Evolutionary conservation across 352 stramenopile genomes (phyloP), one percentile per base, ranked within the genome.

Genomic region (Lagenidium sp.): DNA sequence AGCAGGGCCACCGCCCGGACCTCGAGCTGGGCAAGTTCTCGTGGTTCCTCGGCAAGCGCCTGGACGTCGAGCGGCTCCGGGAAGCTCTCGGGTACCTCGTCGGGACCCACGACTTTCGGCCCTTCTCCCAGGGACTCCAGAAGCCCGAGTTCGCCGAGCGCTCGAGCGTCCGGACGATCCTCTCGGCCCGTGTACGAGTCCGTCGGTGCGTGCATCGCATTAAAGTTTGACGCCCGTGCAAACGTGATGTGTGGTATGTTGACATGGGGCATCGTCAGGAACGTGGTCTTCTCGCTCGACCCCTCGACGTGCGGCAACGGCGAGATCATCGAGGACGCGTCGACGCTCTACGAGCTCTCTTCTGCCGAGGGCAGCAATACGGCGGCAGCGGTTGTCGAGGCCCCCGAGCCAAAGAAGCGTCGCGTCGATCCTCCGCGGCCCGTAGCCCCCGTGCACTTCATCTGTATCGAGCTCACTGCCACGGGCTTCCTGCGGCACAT

Each of bases 401-500:
- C 4, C 1, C n/a, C 41, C 18, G 44, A 39, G 5, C 38, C 61
- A 19, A 80, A 83, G 56, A 81, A 71, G 21, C 47, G 60, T 30
- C 53, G 49, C 23, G 15, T 69, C 12, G 38, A 69, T 8, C 13
- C n/a, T n/a, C n/a, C 26, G 2, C 55, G 18, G 2, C 16, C 29
- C 3, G 41, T 22, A 8, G 28, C 43, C 0, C 60, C 67, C 0
- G 66, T 85, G n/a, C 64, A 91, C 43, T 88, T 85, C 30, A 63
- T 91, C 23, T 94, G 81, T 52, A 63, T 94, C 19, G 81, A 94
- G 58, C 60, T 94, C 19, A 54, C 87, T 30, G 81, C 78, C 21
- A 91, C 83, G 35, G 81, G 81, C 4, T 94, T 94, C 44, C 50
- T 94, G n/a, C 57, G 81, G 11, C 81, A 94, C 58, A 94, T 94